Base-by-base conservation (phyloP, 148 eudicot species). In the Euryodendron excelsum region DNA sequence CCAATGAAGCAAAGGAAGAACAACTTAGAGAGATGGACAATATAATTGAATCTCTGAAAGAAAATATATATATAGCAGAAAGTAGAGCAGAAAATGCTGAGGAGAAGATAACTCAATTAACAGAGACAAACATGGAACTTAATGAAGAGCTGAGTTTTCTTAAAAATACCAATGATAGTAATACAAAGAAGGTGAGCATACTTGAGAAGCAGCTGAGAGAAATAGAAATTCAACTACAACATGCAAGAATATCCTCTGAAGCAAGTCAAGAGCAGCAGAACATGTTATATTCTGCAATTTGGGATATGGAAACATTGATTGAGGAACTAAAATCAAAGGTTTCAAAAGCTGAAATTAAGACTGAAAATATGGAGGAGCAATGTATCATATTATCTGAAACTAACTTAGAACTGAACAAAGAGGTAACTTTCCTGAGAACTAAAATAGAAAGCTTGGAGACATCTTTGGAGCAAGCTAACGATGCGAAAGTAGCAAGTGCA, bases 261-360 rank as follows among this genome's bases (percentile, higher is more conserved):
- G 90, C 97, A 20, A 87, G 98, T 70, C 86, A 85, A 74, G 97
- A 93, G 84, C 94, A 95, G 87, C 97, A 91, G 76, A 91, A 93
- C 70, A 89, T 93, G 98, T 65, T 96, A 45, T 96, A 96, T 80
- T 68, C 90, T 15, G 99, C 99, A 21, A 96, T 96, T 64, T 96
- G 99, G 99, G 99, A 96, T 82, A 96, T 96, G 99, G 99, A 96
- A 73, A 96, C 95, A 11, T 80, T 96, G 58, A 92, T 96, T 30
- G 99, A 92, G 87, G 99, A 96, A 78, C 85, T 96, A 74, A 93
- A 90, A 76, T 90, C 92, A 14, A 93, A 93, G 88, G 91, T 87
- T 62, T 82, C 90, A 1, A 87, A 78, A 76, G 90, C 91, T 50
- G 99, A 96, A 75, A 81, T 68, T 5, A 90, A 81, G 78, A 80